Evolutionary conservation across 208 protist genomes (phyloP).

Genomic region (Wallacemonas sp.): DNA sequence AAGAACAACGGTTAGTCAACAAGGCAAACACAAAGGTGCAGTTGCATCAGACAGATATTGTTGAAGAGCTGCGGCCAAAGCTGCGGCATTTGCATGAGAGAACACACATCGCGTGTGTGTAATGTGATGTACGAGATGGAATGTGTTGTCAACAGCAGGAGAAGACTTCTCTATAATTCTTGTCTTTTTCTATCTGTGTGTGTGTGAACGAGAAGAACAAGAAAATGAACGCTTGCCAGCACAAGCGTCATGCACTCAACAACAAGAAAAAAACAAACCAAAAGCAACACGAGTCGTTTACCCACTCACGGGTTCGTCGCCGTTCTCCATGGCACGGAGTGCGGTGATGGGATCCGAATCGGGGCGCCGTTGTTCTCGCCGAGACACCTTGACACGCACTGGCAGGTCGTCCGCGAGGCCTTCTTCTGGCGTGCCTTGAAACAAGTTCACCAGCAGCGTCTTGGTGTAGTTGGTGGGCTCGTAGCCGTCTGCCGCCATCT

Average conservation of each 20-base stretch:
- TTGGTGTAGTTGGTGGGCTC: constrained; percentile 72
- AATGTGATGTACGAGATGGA: not conserved
- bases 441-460: constrained; percentile 45
- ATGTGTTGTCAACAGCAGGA: not conserved
- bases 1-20: too few relatives aligned
- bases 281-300: not conserved
- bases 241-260: not conserved
- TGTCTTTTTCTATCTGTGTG: too few relatives aligned
- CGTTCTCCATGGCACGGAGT: constrained; percentile 48
- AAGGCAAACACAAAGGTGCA: too few relatives aligned
- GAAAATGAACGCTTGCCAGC: not conserved
- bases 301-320: not conserved
- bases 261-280: constrained; percentile 4
- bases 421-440: constrained; percentile 56
- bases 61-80: too few relatives aligned
- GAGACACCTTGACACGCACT: constrained; percentile 45
- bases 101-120: too few relatives aligned
- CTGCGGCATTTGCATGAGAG: too few relatives aligned
- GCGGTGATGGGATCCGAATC: constrained; percentile 81
- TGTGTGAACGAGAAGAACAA: constrained; percentile 19
- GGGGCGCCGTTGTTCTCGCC: constrained; percentile 46
- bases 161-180: too few relatives aligned
- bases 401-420: constrained; percentile 62
- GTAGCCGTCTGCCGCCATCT: constrained; percentile 81
- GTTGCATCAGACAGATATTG: too few relatives aligned